These are phyloP conservation scores for Amauroascus niger DNA, from an alignment of 2,329 filamentous ascomycete species.

Conservation along the genomic window DNA sequence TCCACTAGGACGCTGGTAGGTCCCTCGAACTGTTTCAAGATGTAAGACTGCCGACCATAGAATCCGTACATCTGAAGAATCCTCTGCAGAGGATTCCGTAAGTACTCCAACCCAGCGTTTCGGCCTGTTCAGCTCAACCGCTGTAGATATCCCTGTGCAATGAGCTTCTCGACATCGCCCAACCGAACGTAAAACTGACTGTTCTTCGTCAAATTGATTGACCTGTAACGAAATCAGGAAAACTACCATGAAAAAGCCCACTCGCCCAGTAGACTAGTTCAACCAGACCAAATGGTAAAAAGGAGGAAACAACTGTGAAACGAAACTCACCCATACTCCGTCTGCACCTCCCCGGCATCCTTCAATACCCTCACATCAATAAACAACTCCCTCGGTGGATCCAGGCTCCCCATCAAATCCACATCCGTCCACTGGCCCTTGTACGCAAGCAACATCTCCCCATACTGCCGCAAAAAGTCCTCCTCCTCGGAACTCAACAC, in stretches of 20 bases:
- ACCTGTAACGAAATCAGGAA: conserved; percentile 43
- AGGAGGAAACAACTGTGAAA: background rate
- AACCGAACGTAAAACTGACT: conserved; percentile 96
- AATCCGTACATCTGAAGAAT: too few species aligned
- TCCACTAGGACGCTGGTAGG: too few species aligned
- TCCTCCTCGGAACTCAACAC: conserved; percentile 91
- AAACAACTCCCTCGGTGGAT: conserved; percentile 90
- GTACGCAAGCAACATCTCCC: conserved; percentile 85
- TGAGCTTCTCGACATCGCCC: conserved; percentile 87
- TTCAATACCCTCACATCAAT: conserved; percentile 94
- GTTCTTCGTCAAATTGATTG: conserved; percentile 94
- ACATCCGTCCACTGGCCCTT: conserved; percentile 99
- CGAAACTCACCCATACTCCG: conserved; percentile 77
- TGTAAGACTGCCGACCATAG: too few species aligned
- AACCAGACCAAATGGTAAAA: conserved; percentile 3
- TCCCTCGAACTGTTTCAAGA: too few species aligned
- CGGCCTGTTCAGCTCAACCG: conserved; percentile 58
- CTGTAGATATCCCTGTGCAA: conserved; percentile 89
- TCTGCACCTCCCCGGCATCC: conserved; percentile 97
- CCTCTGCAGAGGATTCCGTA: too few species aligned
- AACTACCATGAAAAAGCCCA: conserved; percentile 1
- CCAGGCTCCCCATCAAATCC: conserved; percentile 84
- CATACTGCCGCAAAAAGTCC: conserved; percentile 87
- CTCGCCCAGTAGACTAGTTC: conserved; percentile 12
- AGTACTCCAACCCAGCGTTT: background rate